Evolutionary conservation across 371 early-diverging fungal genomes (phyloP).

Genomic region (Homolaphlyctis polyrhiza): DNA sequence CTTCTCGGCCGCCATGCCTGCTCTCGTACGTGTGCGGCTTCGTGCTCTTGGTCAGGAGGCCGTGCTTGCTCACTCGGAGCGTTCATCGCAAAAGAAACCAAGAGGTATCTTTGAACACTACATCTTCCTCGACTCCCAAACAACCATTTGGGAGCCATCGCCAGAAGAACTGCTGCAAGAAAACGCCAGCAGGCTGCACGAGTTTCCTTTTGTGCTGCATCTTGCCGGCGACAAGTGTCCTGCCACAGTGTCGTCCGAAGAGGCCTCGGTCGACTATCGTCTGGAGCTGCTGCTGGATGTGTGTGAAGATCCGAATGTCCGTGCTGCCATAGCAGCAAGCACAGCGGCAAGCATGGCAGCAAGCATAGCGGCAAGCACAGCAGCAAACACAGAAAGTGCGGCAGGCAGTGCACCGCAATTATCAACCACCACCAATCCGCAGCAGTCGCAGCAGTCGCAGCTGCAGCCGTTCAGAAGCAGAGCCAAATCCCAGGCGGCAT

Average conservation of each 20-base stretch:
- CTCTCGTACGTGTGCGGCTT: neutral
- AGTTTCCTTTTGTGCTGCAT: neutral
- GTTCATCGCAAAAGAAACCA: neutral
- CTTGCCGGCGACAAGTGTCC: neutral
- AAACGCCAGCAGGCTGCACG: neutral
- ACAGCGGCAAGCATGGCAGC: neutral
- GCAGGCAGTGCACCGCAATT: no score
- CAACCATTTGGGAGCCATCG: neutral
- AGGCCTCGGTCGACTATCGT: neutral
- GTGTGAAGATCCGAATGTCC: neutral
- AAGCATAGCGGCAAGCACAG: neutral
- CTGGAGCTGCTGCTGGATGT: neutral
- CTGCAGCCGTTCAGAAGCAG: neutral
- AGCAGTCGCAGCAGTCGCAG: neutral
- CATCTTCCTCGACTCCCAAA: neutral
- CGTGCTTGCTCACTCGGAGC: neutral
- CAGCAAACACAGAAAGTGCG: neutral
- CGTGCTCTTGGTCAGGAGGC: neutral
- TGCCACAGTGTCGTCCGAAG: neutral
- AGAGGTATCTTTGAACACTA: constrained; percentile 1
- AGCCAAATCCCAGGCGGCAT: no score
- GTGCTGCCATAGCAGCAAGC: neutral
- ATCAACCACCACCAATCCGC: no score
- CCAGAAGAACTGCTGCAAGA: neutral
- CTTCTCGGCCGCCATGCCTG: neutral